Base-by-base conservation (phyloP, 768 basidiomycete genomes). In the Gyrodon lividus region DNA sequence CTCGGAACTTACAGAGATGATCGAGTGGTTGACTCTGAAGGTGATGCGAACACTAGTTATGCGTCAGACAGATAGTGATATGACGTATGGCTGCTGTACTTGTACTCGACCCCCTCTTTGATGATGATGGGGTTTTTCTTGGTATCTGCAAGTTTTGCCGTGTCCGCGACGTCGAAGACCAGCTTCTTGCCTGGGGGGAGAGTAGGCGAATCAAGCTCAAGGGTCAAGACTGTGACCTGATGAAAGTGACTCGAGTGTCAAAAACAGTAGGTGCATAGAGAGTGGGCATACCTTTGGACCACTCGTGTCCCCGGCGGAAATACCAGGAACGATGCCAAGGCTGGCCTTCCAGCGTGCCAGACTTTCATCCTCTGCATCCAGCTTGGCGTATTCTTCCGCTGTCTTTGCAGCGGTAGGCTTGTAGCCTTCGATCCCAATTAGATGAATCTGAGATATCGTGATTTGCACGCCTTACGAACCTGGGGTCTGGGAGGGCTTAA, bases 331-430 rank as follows among this genome's bases (percentile, higher is more conserved):
- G 54, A 98, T 84, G 47, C 96, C 96, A 23, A 98, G 78, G 47
- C 87, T 92, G 34, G 91, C 92, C 69, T 98, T 98, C 96, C 96
- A 98, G 57, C 92, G 85, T 28, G 87, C 85, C 61, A 98, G 79
- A 68, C 90, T 92, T 72, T 97, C 95, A 67, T 98, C 95, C 55
- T 89, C 78, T 26, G 87, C 85, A 72, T 97, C 95, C 39, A 96
- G 81, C 34, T 84, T 72, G 22, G 90, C 87, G 40, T 92, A 90
- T 67, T 95, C 91, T 22, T 90, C 91, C 12, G 87, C 72, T 40
- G 79, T 77, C 75, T 90, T 90, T 28, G 77, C 80, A 51, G 78
- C 83, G 31, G 74, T 66, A 33, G 80, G 81, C 70, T 87, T 92
- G 77, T 92, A 92, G 51, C 90, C 90, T 90, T 59, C 16, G 51